Percentiles rank a stretch among this genome's conserved stretches.
Conservation (phyloP, 257 asterid species). For the Solanum microdontum region DNA sequence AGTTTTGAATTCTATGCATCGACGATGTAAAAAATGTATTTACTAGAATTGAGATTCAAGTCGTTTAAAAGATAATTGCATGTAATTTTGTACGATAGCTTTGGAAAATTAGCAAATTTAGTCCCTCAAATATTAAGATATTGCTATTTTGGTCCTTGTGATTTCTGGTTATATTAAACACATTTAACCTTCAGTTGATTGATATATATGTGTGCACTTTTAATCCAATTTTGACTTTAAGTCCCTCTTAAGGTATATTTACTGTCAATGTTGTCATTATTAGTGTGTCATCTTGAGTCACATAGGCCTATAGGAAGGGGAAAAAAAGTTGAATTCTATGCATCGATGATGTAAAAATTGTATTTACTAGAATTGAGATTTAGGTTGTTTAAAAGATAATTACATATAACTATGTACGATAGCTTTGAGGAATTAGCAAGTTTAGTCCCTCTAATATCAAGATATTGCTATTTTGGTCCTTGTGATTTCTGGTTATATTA, state of each 20-base stretch:
- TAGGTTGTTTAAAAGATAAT: neutral
- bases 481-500: neutral
- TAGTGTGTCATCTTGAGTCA: slow-evolving; percentile 37
- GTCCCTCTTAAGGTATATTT: neutral
- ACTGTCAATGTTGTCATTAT: slow-evolving; percentile 34
- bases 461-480: neutral
- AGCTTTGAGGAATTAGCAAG: neutral
- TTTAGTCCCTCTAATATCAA: neutral
- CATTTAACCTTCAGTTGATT: neutral
- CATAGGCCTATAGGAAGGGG: slow-evolving; percentile 23
- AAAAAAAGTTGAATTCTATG: neutral
- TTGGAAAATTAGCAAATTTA: neutral
- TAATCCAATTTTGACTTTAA: neutral
- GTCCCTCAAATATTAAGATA: neutral
- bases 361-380: neutral
- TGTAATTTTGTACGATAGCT: neutral
- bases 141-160: neutral
- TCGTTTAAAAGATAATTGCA: neutral
- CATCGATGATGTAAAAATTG: neutral
- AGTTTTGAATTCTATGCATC: neutral
- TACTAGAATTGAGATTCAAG: too few species aligned
- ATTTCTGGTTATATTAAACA: neutral
- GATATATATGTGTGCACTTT: neutral
- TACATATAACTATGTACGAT: neutral
- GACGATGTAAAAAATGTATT: neutral